These are phyloP conservation scores for Rugonectria rugulosa DNA, from an alignment of 2,329 filamentous ascomycete species.

Conservation along the genomic window DNA sequence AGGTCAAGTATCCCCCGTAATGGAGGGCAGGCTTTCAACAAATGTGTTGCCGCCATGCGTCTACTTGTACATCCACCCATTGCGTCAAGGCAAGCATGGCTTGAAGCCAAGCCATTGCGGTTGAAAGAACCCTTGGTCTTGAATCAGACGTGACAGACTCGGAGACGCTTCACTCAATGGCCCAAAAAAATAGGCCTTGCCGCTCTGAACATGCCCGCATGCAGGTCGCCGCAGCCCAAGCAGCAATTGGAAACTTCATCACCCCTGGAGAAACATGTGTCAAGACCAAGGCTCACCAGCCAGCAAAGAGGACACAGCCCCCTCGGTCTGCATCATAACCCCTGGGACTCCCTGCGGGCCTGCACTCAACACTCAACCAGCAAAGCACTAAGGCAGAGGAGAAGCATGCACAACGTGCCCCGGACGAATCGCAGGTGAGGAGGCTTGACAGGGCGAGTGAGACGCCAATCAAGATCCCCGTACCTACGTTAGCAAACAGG, in stretches of 20 bases:
- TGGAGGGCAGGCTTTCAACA: neutral
- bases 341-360: constrained; percentile 2
- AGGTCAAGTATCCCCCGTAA: neutral
- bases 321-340: constrained; percentile 21
- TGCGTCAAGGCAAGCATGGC: neutral
- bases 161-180: constrained; percentile 1
- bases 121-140: constrained; percentile 3
- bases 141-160: constrained; percentile 1
- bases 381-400: constrained; percentile 18
- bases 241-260: constrained; percentile 1
- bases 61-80: neutral
- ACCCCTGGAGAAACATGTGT: constrained; percentile 26
- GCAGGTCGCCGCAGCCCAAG: constrained; percentile 11
- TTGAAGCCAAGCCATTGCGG: constrained; percentile 1
- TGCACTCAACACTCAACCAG: constrained; percentile 13
- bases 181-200: neutral
- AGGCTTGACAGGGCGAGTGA: constrained; percentile 14
- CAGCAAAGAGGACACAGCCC: constrained; percentile 25
- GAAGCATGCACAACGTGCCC: constrained; percentile 10
- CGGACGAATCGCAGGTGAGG: constrained; percentile 16
- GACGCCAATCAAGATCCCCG: constrained; percentile 7
- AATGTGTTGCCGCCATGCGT: neutral
- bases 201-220: constrained; percentile 3
- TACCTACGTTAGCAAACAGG: constrained; percentile 2
- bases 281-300: constrained; percentile 20